Conservation (phyloP, 768 basidiomycete species). For the Neoboletus magnificus region DNA sequence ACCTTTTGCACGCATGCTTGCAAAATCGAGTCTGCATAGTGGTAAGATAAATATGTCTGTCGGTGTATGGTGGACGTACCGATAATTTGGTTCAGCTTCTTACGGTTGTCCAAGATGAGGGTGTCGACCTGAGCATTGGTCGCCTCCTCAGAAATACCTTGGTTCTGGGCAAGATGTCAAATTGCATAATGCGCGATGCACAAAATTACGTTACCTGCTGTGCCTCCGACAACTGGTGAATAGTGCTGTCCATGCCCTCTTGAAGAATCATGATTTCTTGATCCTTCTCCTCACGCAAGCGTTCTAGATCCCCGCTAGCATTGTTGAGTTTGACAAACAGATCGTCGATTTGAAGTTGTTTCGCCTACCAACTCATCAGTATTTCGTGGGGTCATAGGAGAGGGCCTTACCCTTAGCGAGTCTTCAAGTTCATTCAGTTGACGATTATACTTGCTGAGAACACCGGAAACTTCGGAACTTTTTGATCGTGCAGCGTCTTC, state of each 20-base stretch:
- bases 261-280: conserved; percentile 94
- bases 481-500: conserved; percentile 90
- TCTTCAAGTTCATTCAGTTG: conserved; percentile 97
- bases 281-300: conserved; percentile 90
- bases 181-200: background rate
- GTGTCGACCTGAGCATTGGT: conserved; percentile 97
- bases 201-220: conserved; percentile 62
- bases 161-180: conserved; percentile 48
- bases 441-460: conserved; percentile 92
- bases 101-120: conserved; percentile 92
- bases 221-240: conserved; percentile 81
- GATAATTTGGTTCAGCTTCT: conserved; percentile 97
- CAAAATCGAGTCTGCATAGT: conserved; percentile 82
- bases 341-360: conserved; percentile 97
- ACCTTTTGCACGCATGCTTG: conserved; percentile 96
- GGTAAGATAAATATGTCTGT: conserved; percentile 13
- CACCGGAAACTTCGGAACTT: conserved; percentile 85
- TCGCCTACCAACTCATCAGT: conserved; percentile 53
- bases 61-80: conserved; percentile 42
- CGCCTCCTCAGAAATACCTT: conserved; percentile 82
- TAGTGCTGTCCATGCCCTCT: conserved; percentile 90
- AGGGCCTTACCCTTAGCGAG: conserved; percentile 69
- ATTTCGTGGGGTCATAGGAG: background rate
- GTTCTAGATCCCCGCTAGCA: conserved; percentile 72
- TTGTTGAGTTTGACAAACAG: conserved; percentile 77